Evolutionary conservation across 306 rosid species (phyloP).

Genomic region (Vachellia collinsii): DNA sequence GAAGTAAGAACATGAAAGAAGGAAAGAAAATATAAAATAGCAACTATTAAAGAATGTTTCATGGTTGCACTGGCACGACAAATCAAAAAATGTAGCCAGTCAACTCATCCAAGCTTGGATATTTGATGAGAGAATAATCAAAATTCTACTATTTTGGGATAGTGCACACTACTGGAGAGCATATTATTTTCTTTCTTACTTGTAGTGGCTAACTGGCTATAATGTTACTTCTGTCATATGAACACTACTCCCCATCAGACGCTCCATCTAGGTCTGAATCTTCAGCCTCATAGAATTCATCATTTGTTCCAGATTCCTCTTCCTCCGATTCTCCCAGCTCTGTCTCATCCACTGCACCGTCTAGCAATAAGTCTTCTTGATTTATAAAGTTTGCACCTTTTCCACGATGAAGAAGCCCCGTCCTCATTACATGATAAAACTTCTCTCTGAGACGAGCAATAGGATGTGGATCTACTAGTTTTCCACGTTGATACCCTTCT

Average conservation of each 20-base stretch:
- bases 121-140: slow-evolving; percentile 17
- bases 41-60: slow-evolving; percentile 16
- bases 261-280: slow-evolving; percentile 44
- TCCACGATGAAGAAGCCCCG: slow-evolving; percentile 72
- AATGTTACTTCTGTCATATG: slow-evolving; percentile 9
- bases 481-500: slow-evolving; percentile 84
- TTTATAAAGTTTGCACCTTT: slow-evolving; percentile 58
- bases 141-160: not conserved
- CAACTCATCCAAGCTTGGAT: not conserved
- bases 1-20: not conserved
- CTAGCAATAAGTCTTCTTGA: slow-evolving; percentile 38
- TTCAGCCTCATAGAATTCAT: slow-evolving; percentile 53
- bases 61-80: slow-evolving; percentile 18
- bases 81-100: slow-evolving; percentile 3
- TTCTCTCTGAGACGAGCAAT: slow-evolving; percentile 66
- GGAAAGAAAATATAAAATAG: not conserved
- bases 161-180: slow-evolving; percentile 35
- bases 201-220: not conserved
- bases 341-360: slow-evolving; percentile 38
- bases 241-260: slow-evolving; percentile 46
- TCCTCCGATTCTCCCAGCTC: slow-evolving; percentile 48
- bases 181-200: slow-evolving; percentile 12
- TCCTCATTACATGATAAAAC: slow-evolving; percentile 84
- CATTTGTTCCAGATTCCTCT: slow-evolving; percentile 45
- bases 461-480: slow-evolving; percentile 76